These are phyloP conservation scores for Claviceps fusiformis DNA, from an alignment of 2,329 filamentous ascomycete genomes.

Conservation along the genomic window DNA sequence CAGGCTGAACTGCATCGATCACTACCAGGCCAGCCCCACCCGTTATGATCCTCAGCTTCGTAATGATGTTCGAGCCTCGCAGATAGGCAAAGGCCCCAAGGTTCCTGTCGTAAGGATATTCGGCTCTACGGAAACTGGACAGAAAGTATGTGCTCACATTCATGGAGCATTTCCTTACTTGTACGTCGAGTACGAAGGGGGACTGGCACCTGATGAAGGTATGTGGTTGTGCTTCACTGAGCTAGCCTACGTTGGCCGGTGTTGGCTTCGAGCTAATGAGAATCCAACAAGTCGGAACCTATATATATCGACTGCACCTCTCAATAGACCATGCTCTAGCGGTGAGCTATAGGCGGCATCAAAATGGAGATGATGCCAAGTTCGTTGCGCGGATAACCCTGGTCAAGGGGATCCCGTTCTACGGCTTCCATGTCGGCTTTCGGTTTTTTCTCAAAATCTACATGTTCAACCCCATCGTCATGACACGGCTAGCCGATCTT, in stretches of 20 bases:
- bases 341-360: slow-evolving; percentile 68
- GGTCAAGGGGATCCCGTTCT: slow-evolving; percentile 89
- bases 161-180: slow-evolving; percentile 93
- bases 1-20: slow-evolving; percentile 88
- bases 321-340: slow-evolving; percentile 87
- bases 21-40: slow-evolving; percentile 73
- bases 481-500: slow-evolving; percentile 77
- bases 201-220: slow-evolving; percentile 55
- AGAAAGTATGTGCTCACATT: slow-evolving; percentile 91
- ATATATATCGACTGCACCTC: slow-evolving; percentile 64
- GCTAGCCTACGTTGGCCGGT: not conserved
- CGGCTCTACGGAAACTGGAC: slow-evolving; percentile 83
- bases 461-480: slow-evolving; percentile 73
- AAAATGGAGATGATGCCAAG: slow-evolving; percentile 48
- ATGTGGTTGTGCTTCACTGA: slow-evolving; percentile 19
- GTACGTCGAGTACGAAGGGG: slow-evolving; percentile 75
- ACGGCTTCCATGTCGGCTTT: slow-evolving; percentile 89
- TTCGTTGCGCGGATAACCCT: slow-evolving; percentile 86
- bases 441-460: slow-evolving; percentile 89
- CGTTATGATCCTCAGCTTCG: slow-evolving; percentile 69
- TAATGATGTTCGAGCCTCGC: slow-evolving; percentile 44
- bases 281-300: slow-evolving; percentile 50
- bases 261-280: slow-evolving; percentile 5
- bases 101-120: slow-evolving; percentile 85
- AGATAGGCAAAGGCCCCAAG: slow-evolving; percentile 50